These are phyloP conservation scores for Parmelia sp. DNA, from an alignment of 495 filamentous ascomycete genomes.

Conservation along the genomic window DNA sequence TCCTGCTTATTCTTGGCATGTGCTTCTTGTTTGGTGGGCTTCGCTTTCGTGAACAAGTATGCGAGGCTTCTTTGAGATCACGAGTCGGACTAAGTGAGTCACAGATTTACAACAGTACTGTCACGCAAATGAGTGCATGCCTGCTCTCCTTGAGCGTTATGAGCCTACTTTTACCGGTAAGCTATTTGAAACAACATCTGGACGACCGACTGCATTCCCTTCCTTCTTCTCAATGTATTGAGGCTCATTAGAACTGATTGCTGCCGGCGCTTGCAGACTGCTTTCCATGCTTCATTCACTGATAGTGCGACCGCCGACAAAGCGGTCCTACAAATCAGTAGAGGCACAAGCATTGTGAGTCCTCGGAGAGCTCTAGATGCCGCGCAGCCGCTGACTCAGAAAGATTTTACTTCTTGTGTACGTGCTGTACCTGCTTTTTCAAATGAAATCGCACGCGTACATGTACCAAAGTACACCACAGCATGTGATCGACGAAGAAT, in stretches of 20 bases:
- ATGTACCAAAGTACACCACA: constrained; percentile 88
- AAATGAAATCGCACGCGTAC: constrained; percentile 86
- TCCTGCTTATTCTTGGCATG: constrained; percentile 87
- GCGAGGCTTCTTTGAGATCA: not conserved
- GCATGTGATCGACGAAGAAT: constrained; percentile 81
- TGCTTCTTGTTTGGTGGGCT: constrained; percentile 80
- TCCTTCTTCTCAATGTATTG: not conserved
- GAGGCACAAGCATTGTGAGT: constrained; percentile 80
- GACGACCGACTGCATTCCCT: not conserved
- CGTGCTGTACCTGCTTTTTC: constrained; percentile 78
- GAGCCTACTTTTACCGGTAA: constrained; percentile 69
- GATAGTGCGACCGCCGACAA: constrained; percentile 54
- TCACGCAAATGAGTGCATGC: constrained; percentile 93
- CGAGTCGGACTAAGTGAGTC: constrained; percentile 16
- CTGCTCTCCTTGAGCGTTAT: constrained; percentile 83
- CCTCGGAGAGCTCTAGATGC: not conserved
- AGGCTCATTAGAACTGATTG: not conserved
- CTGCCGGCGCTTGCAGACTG: constrained; percentile 47
- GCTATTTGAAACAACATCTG: constrained; percentile 16
- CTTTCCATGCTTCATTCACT: constrained; percentile 83
- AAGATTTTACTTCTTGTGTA: constrained; percentile 77
- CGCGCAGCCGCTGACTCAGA: constrained; percentile 4
- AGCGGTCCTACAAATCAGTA: constrained; percentile 73
- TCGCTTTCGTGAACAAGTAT: constrained; percentile 77
- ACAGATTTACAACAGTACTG: constrained; percentile 86